Evolutionary conservation across 805 yeast genomes (phyloP).

Genomic region (Candida michaelii): DNA sequence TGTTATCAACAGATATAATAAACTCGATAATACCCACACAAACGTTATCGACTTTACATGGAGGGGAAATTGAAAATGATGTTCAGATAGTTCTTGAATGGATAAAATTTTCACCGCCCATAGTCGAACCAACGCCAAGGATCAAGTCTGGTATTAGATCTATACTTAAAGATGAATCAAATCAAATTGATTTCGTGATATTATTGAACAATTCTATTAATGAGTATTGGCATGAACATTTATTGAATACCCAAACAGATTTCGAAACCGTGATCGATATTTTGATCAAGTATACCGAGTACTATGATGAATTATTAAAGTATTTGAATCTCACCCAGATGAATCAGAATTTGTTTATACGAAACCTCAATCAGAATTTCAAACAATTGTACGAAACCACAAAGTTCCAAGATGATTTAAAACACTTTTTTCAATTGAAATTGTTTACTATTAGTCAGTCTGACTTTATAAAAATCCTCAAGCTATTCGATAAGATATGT

Average conservation of each 20-base stretch:
- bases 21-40: constrained; percentile 11
- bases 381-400: constrained; percentile 16
- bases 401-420: constrained; percentile 10
- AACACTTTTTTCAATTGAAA: constrained; percentile 10
- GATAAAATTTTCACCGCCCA: constrained; percentile 11
- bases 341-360: constrained; percentile 22
- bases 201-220: constrained; percentile 34
- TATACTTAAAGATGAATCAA: constrained; percentile 33
- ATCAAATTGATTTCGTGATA: constrained; percentile 33
- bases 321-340: constrained; percentile 20
- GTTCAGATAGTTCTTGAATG: constrained; percentile 14
- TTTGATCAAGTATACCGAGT: constrained; percentile 20
- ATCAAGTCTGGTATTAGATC: constrained; percentile 36
- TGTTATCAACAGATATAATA: constrained; percentile 10
- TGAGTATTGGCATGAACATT: constrained; percentile 9
- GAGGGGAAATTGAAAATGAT: constrained; percentile 16
- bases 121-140: constrained; percentile 29
- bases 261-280: background rate
- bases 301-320: constrained; percentile 23
- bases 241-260: background rate
- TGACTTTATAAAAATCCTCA: constrained; percentile 8
- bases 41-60: constrained; percentile 6
- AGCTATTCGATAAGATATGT: constrained; percentile 23
- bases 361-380: constrained; percentile 32
- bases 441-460: constrained; percentile 11